Evolutionary conservation across 331 rosid genomes (phyloP), one percentile per base, ranked within the genome.

Genomic region (Cydonia oblonga): DNA sequence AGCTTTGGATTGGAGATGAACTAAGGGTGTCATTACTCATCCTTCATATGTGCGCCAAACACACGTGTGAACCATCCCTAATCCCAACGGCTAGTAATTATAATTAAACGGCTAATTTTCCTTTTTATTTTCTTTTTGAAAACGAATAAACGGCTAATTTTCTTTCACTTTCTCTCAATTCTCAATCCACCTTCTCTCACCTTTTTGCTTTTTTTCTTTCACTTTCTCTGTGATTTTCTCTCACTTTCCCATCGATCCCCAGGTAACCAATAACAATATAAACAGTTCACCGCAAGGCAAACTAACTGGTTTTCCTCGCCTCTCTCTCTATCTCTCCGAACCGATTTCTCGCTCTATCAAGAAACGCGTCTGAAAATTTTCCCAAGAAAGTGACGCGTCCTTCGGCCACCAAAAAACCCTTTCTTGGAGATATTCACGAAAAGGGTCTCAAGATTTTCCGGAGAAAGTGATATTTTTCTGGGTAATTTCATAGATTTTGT

Each of bases 41-140:
- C 42, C 1, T 9, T 38, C 42, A 38, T 38, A 38, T 2, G 42
- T 38, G 42, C 4, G 13, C 13, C 42, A 10, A 38, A 38, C 1
- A 38, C 42, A 18, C n/a, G 44, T 30, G 42, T 9, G 67, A 62
- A 29, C 28, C 51, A 26, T 64, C 68, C 26, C 49, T 18, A 33
- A 15, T 24, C 64, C 71, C 79, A 92, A 89, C 97, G 95, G 95
- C 93, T 89, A 89, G 82, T 82, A 81, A 88, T 76, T 82, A 85
- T 85, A 86, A 60, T 82, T 62, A 28, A 92, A 89, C 92, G 97
- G 90, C 90, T 83, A 85, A 62, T 80, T 75, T 70, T 61, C 58
- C 66, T 69, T 22, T 16, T 51, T 56, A 49, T 6, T 77, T 2
- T 46, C 53, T 46, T 46, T 49, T 49, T 38, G 42, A 18, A 49